phyloP scores from a whole-genome alignment of 768 basidiomycete genomes.

The Pholiota microspora region DNA sequence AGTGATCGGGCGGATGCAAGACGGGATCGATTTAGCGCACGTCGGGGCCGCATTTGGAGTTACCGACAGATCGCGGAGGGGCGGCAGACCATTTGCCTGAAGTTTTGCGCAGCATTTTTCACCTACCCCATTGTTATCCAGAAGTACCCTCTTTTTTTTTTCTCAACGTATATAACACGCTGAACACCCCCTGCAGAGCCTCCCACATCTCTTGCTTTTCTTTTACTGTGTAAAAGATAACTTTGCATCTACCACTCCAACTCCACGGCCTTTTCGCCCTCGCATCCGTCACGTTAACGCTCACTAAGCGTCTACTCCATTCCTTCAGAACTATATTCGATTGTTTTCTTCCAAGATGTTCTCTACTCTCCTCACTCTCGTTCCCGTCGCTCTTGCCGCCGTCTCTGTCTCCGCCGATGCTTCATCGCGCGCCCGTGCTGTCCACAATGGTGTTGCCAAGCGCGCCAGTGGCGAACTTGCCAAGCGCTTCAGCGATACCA shows the following conservation, averaged over 20 bases:
- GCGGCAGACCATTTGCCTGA: conserved; percentile 1
- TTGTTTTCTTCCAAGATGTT: conserved; percentile 12
- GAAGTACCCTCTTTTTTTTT: background rate
- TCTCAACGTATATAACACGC: conserved; percentile 9
- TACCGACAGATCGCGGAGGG: background rate
- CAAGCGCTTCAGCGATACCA: conserved; percentile 21
- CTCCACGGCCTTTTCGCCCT: too few relatives aligned
- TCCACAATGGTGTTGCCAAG: conserved; percentile 21
- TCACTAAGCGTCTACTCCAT: background rate
- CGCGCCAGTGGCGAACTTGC: conserved; percentile 14
- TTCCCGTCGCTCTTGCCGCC: conserved; percentile 8
- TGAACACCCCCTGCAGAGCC: conserved; percentile 3
- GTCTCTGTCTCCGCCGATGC: conserved; percentile 4
- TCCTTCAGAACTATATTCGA: background rate
- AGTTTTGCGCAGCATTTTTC: conserved; percentile 1
- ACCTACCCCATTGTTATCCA: background rate
- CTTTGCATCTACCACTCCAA: too few relatives aligned
- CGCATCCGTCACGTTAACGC: background rate
- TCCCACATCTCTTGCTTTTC: background rate
- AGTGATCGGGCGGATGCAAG: background rate
- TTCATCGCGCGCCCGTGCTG: conserved; percentile 12
- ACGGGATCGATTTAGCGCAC: background rate
- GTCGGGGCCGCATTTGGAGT: conserved; percentile 2
- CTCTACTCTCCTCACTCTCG: conserved; percentile 17
- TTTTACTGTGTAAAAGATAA: conserved; percentile 1